Base-by-base conservation (phyloP, 2,329 filamentous ascomycete species). In the Karstenula rhodostoma region DNA sequence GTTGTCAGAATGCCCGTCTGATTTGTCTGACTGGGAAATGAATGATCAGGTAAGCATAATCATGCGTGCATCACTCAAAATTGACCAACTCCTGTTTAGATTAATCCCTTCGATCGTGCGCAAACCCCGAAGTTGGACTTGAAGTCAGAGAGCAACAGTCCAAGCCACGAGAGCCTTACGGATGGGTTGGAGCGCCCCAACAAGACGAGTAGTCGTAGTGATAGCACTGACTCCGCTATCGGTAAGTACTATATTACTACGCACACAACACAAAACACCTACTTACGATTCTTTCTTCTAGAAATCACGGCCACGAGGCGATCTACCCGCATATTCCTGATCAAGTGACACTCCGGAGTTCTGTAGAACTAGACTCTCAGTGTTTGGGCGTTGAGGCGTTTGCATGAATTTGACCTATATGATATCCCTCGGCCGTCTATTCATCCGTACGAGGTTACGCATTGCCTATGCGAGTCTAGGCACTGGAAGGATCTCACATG, bases 1-100 rank as follows among this genome's bases (percentile, higher is more conserved):
- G 3, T 56, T 70, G 12, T 68, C 67, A 13, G 63, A 65, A 47
- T 67, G 56, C 22, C 67, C 67, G 2, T 68, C 67, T 13, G 63
- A 68, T 27, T 35, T 70, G 19, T 70, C 66, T 0, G 60, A 65
- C 4, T 61, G 57, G 62, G 50, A 67, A 4, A 33, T 65, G 9
- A 13, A 29, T 2, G 44, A 53, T 27, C 37, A 63, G 40, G 65
- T 66, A 57, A 46, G 53, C 19, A 10, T 15, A 10, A 8, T 13
- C 2, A 22, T 35, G 10, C 17, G 19, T 27, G 5, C 7, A 3
- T n/a, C 17, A 27, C 29, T 22, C 29, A 33, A n/a, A 35, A 12
- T 12, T 37, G 4, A 10, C 49, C 23, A 27, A 40, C 19, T 25
- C 32, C 25, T 22, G 15, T 42, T 8, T 37, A 51, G 46, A 19